Conservation (phyloP, 179 eudicot genomes). For the Pouteria campechiana region DNA sequence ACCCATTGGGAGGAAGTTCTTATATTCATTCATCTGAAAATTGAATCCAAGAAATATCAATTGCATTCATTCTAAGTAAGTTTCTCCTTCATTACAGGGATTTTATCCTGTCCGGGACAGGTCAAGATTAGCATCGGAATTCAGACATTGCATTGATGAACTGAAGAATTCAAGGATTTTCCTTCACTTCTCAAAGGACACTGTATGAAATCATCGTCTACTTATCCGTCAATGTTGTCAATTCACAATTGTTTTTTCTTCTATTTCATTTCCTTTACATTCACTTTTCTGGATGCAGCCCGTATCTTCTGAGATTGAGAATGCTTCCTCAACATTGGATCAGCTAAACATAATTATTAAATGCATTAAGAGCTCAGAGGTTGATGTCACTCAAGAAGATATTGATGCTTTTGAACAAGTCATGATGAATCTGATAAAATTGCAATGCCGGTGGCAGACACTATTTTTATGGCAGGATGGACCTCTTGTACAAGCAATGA, state of each 20-base stretch:
- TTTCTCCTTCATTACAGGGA: slow-evolving; percentile 40
- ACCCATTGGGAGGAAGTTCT: too few relatives aligned
- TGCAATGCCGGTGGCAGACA: slow-evolving; percentile 74
- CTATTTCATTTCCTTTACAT: not conserved
- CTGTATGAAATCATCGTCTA: slow-evolving; percentile 31
- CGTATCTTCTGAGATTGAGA: slow-evolving; percentile 57
- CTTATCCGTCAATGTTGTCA: not conserved
- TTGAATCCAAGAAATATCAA: too few relatives aligned
- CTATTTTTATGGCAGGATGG: slow-evolving; percentile 97
- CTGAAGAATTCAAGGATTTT: slow-evolving; percentile 40
- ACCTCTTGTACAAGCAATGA: slow-evolving; percentile 93
- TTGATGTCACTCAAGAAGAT: slow-evolving; percentile 36
- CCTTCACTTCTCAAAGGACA: slow-evolving; percentile 23
- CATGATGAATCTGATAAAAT: slow-evolving; percentile 29
- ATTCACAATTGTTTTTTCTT: not conserved
- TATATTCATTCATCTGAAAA: slow-evolving; percentile 3
- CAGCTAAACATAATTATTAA: slow-evolving; percentile 33
- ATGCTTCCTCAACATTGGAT: slow-evolving; percentile 52
- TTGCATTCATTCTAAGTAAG: not conserved
- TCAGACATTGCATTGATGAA: slow-evolving; percentile 39
- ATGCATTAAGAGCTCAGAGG: slow-evolving; percentile 30
- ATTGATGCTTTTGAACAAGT: slow-evolving; percentile 30
- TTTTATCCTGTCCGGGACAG: slow-evolving; percentile 90
- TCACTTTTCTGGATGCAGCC: slow-evolving; percentile 30
- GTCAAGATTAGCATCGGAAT: slow-evolving; percentile 50